phyloP scores from a whole-genome alignment of 2,329 filamentous ascomycete species.

The Pseudocercospora ulei region DNA sequence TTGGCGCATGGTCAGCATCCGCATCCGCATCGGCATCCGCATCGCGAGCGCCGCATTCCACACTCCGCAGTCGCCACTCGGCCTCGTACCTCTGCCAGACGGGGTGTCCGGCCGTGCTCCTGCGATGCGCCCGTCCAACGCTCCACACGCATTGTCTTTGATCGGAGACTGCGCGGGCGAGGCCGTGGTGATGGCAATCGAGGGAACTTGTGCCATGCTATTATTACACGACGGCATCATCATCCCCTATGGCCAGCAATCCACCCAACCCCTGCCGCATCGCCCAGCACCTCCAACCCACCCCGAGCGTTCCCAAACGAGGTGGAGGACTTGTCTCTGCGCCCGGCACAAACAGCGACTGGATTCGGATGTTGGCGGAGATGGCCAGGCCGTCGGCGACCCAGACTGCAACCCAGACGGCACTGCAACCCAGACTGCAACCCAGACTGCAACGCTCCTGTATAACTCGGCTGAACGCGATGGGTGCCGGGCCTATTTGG shows the following conservation, averaged over 20 bases:
- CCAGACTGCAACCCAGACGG: too few species aligned
- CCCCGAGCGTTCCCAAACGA: neutral
- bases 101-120: constrained; percentile 1
- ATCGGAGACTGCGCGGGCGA: constrained; percentile 25
- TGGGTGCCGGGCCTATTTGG: too few species aligned
- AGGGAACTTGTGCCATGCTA: constrained; percentile 16
- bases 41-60: constrained; percentile 4
- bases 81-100: constrained; percentile 5
- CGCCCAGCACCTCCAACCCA: neutral
- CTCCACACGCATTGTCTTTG: constrained; percentile 12
- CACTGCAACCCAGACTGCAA: too few species aligned
- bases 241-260: constrained; percentile 5
- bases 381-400: too few species aligned
- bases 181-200: constrained; percentile 36
- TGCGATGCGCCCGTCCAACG: constrained; percentile 7
- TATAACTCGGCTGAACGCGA: too few species aligned
- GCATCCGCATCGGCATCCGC: too few species aligned
- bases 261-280: constrained; percentile 1
- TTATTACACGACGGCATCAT: neutral
- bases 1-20: constrained; percentile 13
- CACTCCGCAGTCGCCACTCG: neutral
- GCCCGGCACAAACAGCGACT: constrained; percentile 1
- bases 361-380: constrained; percentile 3
- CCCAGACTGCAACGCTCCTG: too few species aligned
- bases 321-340: neutral